Conservation (phyloP, 2,329 filamentous ascomycete species). For the Mollisia scopiformis region DNA sequence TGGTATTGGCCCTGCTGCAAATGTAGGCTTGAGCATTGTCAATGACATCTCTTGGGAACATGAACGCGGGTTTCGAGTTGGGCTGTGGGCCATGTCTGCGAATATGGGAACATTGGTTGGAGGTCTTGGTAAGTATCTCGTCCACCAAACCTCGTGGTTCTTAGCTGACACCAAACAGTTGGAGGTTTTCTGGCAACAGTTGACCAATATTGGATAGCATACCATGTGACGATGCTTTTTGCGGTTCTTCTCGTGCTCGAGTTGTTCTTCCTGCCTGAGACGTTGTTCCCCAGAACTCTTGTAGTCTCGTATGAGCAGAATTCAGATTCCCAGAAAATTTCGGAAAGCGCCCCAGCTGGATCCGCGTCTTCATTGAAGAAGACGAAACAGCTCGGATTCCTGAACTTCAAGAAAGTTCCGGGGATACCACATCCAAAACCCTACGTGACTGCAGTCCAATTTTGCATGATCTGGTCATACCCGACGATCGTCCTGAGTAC, state of each 20-base stretch:
- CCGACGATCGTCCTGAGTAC: conserved; percentile 49
- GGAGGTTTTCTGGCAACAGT: conserved; percentile 55
- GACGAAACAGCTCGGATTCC: not conserved
- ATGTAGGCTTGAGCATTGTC: conserved; percentile 57
- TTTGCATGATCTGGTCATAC: conserved; percentile 50
- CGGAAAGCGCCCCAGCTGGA: not conserved
- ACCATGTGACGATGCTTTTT: conserved; percentile 57
- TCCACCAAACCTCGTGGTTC: not conserved
- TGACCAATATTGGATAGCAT: conserved; percentile 54
- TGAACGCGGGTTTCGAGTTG: conserved; percentile 56
- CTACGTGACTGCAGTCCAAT: conserved; percentile 49
- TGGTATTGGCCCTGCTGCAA: conserved; percentile 55
- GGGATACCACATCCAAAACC: conserved; percentile 53
- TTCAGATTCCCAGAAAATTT: not conserved
- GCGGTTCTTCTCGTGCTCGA: conserved; percentile 50
- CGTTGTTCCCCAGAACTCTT: conserved; percentile 49
- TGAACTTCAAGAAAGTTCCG: conserved; percentile 44
- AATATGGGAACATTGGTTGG: conserved; percentile 54
- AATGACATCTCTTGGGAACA: conserved; percentile 60
- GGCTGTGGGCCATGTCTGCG: conserved; percentile 59
- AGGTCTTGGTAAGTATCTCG: conserved; percentile 42
- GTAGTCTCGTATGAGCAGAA: conserved; percentile 3
- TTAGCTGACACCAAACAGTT: conserved; percentile 37
- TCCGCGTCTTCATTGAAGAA: not conserved
- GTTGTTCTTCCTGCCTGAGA: conserved; percentile 55